A percentile compares a stretch with the other conserved stretches of the same genome.
phyloP scores from a whole-genome alignment of 1,139 yeast species.

The Yamadazyma triangularis region DNA sequence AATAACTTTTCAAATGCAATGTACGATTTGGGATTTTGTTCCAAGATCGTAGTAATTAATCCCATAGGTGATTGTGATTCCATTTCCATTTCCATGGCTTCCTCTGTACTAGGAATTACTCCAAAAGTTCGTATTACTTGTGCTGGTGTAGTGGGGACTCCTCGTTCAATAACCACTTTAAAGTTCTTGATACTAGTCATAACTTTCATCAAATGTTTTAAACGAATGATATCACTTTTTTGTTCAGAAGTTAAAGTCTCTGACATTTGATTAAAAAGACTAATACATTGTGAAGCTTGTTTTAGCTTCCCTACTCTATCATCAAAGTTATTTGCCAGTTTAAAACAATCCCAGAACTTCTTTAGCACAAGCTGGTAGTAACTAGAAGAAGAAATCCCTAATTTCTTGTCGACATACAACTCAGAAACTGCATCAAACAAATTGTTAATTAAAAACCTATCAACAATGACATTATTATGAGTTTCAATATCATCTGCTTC shows the following conservation, averaged over 20 bases:
- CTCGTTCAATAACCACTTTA: constrained; percentile 34
- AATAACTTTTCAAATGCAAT: constrained; percentile 42
- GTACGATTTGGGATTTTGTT: constrained; percentile 53
- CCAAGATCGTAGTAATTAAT: constrained; percentile 39
- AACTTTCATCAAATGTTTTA: constrained; percentile 27
- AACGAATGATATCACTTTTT: constrained; percentile 16
- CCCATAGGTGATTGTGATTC: constrained; percentile 20
- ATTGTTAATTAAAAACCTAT: constrained; percentile 35
- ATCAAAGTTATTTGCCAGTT: constrained; percentile 47
- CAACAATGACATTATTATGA: constrained; percentile 30
- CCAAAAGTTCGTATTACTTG: constrained; percentile 23
- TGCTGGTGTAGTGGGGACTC: constrained; percentile 24
- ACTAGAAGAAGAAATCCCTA: constrained; percentile 14
- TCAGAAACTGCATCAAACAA: constrained; percentile 28
- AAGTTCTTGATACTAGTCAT: constrained; percentile 27
- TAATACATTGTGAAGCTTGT: constrained; percentile 37
- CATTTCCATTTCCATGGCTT: constrained; percentile 10
- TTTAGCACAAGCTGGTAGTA: constrained; percentile 21
- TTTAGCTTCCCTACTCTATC: constrained; percentile 43
- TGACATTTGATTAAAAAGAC: constrained; percentile 25
- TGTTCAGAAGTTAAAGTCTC: constrained; percentile 9
- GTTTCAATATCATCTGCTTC: constrained; percentile 17
- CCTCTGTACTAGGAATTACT: constrained; percentile 11
- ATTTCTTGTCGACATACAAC: constrained; percentile 12
- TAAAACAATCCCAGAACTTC: constrained; percentile 54